Conservation (phyloP, 1,139 yeast species). For the Debaryomyces singareniensis region DNA sequence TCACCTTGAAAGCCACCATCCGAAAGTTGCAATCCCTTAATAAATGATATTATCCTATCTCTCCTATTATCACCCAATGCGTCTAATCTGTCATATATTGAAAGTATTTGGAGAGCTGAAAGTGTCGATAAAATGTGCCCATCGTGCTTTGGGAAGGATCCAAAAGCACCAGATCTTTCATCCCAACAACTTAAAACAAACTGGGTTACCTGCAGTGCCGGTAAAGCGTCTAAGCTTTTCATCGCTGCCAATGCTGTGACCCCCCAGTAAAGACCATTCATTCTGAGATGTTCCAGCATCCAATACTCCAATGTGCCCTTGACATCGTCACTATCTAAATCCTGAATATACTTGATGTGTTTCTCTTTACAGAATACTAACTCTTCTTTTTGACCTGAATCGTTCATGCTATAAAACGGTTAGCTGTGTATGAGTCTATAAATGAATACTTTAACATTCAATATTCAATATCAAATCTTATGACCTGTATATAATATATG, state of each 20-base stretch:
- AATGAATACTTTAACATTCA: no score
- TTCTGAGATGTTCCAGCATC: slow-evolving; percentile 82
- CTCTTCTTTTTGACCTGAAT: not conserved
- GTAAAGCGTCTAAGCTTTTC: slow-evolving; percentile 47
- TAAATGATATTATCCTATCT: slow-evolving; percentile 27
- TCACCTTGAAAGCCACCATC: slow-evolving; percentile 91
- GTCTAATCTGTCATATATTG: slow-evolving; percentile 51
- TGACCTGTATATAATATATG: no score
- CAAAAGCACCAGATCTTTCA: slow-evolving; percentile 68
- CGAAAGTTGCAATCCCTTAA: slow-evolving; percentile 52
- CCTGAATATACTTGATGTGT: slow-evolving; percentile 31
- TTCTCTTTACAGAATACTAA: slow-evolving; percentile 15
- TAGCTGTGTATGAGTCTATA: no score
- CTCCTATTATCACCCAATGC: slow-evolving; percentile 15
- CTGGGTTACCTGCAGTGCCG: slow-evolving; percentile 52
- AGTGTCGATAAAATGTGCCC: slow-evolving; percentile 84
- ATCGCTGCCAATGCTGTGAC: slow-evolving; percentile 66
- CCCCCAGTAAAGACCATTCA: slow-evolving; percentile 97
- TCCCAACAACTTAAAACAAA: slow-evolving; percentile 71
- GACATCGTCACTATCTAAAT: slow-evolving; percentile 27
- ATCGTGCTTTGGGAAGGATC: slow-evolving; percentile 85
- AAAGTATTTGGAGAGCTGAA: slow-evolving; percentile 76
- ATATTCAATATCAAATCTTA: no score
- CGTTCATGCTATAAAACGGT: no score
- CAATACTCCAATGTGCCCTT: slow-evolving; percentile 62